Base-by-base conservation (phyloP, 2,329 filamentous ascomycete genomes). In the Colletotrichum sp. region DNA sequence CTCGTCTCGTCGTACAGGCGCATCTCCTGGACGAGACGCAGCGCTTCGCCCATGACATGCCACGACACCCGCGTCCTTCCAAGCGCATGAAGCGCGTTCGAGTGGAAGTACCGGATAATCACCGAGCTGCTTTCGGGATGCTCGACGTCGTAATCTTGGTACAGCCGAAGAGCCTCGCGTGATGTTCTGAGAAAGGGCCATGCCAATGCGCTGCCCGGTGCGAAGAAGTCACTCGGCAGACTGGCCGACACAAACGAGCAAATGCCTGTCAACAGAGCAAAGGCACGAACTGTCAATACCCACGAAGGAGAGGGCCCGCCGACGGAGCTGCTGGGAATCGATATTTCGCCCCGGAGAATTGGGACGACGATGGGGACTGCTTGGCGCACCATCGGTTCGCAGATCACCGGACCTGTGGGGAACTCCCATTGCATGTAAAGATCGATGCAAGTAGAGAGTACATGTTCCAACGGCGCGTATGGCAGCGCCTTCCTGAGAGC, bases 41-140 rank as follows among this genome's bases (percentile, higher is more conserved):
- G 82, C 1, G 85, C 85, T 71, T 86, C 84, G 2, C 85, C 85
- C 74, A 87, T 85, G 2, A 86, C 84, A 62, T 86, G 84, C 84
- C 85, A 86, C 6, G 85, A 86, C 24, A 84, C 81, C 31, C 83
- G 81, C 6, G 84, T 84, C 54, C 84, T 85, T 0, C 85, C 85
- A 1, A 83, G 79, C 2, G 84, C 84, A 61, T 87, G 85, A 4
- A 87, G 76, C 55, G 84, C 86, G 68, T 86, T 86, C 16, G 85
- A 86, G 65, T 87, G 85, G 29, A 86, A 85, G 66, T 86, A 86
- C 6, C 85, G 82, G 21, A 86, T 85, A 4, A 82, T 80, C 31
- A 87, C 80, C 5, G 85, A 87, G 61, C 82, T 84, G 2, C 84
- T 84, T 64, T 81, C 83, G 1, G 85, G 85, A 13, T 78, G 81